phyloP scores from a whole-genome alignment of 2,329 filamentous ascomycete species.

The Apiospora pterosperma region DNA sequence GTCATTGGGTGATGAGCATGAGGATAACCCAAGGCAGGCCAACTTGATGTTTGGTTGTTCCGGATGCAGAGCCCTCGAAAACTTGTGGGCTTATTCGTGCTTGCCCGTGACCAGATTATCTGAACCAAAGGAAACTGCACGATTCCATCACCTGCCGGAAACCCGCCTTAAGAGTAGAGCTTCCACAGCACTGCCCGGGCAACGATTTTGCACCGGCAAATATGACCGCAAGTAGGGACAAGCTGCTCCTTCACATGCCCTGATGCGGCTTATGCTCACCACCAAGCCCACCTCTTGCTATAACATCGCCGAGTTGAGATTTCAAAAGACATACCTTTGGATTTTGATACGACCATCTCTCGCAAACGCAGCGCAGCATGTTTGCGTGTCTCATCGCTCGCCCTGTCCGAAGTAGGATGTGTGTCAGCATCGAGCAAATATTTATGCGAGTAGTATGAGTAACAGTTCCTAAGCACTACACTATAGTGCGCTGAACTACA shows the following conservation, averaged over 20 bases:
- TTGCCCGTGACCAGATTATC: not conserved
- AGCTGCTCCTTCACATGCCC: not conserved
- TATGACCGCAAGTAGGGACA: not conserved
- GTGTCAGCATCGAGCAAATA: not conserved
- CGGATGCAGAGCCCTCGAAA: not conserved
- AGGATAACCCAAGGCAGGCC: not conserved
- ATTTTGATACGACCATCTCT: conserved; percentile 52
- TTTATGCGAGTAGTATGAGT: conserved; percentile 13
- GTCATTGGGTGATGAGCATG: not conserved
- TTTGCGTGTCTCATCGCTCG: conserved; percentile 49
- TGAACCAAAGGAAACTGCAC: not conserved
- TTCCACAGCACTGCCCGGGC: not conserved
- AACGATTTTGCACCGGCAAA: not conserved
- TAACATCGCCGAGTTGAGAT: not conserved
- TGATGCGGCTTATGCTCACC: not conserved
- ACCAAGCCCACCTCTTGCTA: not conserved
- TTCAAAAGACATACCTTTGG: conserved; percentile 43
- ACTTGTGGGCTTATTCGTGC: not conserved
- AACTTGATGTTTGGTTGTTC: conserved; percentile 10
- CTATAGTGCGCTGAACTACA: not conserved
- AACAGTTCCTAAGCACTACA: not conserved
- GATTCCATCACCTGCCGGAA: not conserved
- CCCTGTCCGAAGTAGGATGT: conserved; percentile 17
- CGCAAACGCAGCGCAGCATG: conserved; percentile 51
- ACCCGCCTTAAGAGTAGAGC: not conserved